Evolutionary conservation across 2,329 filamentous ascomycete genomes (phyloP).

Genomic region (Bipolaris sorokiniana): DNA sequence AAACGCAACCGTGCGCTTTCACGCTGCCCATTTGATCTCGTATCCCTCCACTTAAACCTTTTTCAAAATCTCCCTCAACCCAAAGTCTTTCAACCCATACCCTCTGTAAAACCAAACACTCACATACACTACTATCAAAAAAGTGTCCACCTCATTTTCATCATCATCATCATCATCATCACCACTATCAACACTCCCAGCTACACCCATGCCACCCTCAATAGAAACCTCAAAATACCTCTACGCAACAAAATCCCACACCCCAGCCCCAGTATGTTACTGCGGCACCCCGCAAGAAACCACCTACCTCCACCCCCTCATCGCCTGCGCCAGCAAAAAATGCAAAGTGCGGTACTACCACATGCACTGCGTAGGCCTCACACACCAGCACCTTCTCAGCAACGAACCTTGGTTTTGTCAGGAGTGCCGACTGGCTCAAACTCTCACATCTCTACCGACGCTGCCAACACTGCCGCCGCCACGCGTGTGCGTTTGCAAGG

Average conservation of each 20-base stretch:
- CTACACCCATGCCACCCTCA: background rate
- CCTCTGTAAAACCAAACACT: background rate
- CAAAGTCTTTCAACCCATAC: background rate
- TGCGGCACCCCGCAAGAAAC: background rate
- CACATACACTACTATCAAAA: background rate
- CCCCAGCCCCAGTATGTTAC: background rate
- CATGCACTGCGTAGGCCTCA: conserved; percentile 1
- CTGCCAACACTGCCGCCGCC: background rate
- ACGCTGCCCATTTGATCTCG: background rate
- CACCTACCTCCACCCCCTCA: conserved; percentile 3
- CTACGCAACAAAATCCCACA: background rate
- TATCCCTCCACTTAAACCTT: background rate
- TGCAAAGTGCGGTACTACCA: conserved; percentile 8
- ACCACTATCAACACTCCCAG: too few relatives aligned
- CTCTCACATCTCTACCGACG: too few relatives aligned
- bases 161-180: background rate
- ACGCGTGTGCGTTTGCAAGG: background rate
- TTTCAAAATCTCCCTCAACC: too few relatives aligned
- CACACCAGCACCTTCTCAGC: background rate
- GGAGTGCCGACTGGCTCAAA: background rate
- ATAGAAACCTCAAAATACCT: background rate
- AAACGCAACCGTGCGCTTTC: background rate
- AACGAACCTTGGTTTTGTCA: background rate
- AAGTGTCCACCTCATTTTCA: background rate
- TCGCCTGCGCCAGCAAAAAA: background rate